phyloP scores from a whole-genome alignment of 106 monocot genomes.

The Acanthochlamys bracteata region DNA sequence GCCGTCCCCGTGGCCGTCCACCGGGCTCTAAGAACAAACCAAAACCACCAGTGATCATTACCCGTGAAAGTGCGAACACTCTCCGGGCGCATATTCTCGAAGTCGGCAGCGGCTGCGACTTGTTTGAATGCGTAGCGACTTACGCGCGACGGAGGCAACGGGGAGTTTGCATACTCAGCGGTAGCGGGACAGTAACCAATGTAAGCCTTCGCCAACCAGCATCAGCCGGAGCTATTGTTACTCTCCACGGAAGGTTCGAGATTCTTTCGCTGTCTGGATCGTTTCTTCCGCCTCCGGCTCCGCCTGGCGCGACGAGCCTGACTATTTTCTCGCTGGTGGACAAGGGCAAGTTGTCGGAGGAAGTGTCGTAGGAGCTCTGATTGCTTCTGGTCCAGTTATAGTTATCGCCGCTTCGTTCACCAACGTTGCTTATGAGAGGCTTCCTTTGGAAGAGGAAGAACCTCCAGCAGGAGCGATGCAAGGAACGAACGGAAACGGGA shows the following conservation, averaged over 20 bases:
- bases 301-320: slow-evolving; percentile 33
- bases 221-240: slow-evolving; percentile 16
- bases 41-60: slow-evolving; percentile 36
- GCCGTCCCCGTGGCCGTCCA: slow-evolving; percentile 26
- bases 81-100: slow-evolving; percentile 32
- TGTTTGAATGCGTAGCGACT: slow-evolving; percentile 24
- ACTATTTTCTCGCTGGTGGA: slow-evolving; percentile 33
- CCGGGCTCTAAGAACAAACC: slow-evolving; percentile 35
- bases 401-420: slow-evolving; percentile 31
- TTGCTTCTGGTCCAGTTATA: slow-evolving; percentile 27
- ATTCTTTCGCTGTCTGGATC: slow-evolving; percentile 40
- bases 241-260: slow-evolving; percentile 30
- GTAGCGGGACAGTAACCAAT: slow-evolving; percentile 32
- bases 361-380: slow-evolving; percentile 23
- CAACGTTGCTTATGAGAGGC: slow-evolving; percentile 35
- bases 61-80: slow-evolving; percentile 31
- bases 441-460: slow-evolving; percentile 35
- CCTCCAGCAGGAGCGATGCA: slow-evolving; percentile 4
- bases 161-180: slow-evolving; percentile 32
- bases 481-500: background rate
- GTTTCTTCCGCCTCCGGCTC: slow-evolving; percentile 34
- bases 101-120: slow-evolving; percentile 30
- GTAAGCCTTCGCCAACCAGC: slow-evolving; percentile 35
- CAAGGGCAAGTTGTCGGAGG: slow-evolving; percentile 41
- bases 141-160: slow-evolving; percentile 40